Evolutionary conservation across 2,329 filamentous ascomycete genomes (phyloP).

Genomic region (Aureobasidium vineae): DNA sequence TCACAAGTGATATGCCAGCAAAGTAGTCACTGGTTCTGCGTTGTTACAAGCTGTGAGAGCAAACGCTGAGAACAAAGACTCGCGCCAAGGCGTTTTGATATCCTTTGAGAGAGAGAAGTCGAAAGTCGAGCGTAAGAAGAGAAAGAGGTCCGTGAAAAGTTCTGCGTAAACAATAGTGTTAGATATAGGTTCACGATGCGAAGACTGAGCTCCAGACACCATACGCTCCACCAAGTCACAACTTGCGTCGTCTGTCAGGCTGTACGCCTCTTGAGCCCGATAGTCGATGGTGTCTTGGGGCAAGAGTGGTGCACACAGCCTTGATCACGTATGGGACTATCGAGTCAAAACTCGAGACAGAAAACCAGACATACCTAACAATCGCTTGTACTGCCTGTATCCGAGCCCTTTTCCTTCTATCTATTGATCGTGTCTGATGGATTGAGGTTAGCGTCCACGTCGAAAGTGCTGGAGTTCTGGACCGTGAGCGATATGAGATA

Average conservation of each 20-base stretch:
- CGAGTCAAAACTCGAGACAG: neutral
- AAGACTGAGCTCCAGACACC: neutral
- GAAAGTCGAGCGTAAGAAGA: neutral
- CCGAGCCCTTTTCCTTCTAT: slow-evolving; percentile 14
- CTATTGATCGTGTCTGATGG: slow-evolving; percentile 1
- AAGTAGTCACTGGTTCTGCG: neutral
- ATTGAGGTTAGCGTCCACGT: neutral
- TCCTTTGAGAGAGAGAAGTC: neutral
- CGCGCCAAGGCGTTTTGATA: neutral
- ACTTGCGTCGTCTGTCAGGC: neutral
- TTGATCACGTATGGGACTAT: neutral
- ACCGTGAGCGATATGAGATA: neutral
- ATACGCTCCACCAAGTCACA: neutral
- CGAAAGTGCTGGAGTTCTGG: neutral
- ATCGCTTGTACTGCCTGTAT: slow-evolving; percentile 17
- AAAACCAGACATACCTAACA: slow-evolving; percentile 1
- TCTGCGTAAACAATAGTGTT: neutral
- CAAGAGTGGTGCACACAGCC: neutral
- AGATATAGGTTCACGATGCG: neutral
- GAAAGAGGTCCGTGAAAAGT: neutral
- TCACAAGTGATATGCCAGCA: neutral
- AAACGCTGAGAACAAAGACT: neutral
- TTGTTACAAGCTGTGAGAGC: neutral
- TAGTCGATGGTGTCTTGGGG: neutral
- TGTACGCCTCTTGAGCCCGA: neutral